Conservation (phyloP, 2,329 filamentous ascomycete species). For the Juglanconis juglandina region DNA sequence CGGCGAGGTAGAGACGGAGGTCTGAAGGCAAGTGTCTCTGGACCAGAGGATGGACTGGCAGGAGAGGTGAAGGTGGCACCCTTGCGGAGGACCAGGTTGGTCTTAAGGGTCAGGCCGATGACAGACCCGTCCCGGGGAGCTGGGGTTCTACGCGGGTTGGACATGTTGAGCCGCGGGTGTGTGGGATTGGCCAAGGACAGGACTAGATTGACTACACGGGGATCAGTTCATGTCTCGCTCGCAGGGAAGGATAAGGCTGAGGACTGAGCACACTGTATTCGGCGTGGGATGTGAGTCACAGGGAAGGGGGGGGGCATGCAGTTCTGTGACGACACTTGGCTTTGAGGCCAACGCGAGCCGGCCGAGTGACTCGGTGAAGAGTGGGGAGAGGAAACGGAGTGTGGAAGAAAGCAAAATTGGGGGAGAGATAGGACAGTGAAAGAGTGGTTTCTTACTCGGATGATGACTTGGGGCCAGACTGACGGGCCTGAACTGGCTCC, state of each 20-base stretch:
- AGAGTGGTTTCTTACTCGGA: constrained; percentile 11
- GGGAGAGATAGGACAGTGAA: background rate
- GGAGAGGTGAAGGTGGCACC: constrained; percentile 65
- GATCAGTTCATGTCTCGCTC: constrained; percentile 19
- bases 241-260: constrained; percentile 18
- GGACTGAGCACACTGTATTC: background rate
- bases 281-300: constrained; percentile 14
- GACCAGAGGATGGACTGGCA: constrained; percentile 31
- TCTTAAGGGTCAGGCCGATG: constrained; percentile 47
- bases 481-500: constrained; percentile 10
- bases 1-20: constrained; percentile 59
- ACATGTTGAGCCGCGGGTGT: constrained; percentile 28
- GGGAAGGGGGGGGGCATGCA: background rate
- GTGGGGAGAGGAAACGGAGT: constrained; percentile 7
- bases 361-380: constrained; percentile 8
- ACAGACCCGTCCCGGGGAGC: constrained; percentile 40
- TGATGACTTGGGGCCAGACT: constrained; percentile 8
- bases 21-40: constrained; percentile 37
- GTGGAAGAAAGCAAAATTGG: background rate
- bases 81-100: constrained; percentile 62
- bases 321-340: constrained; percentile 16
- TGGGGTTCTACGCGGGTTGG: constrained; percentile 38
- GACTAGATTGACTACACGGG: constrained; percentile 10
- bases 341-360: constrained; percentile 16
- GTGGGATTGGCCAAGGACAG: constrained; percentile 19